Conservation (phyloP, 441 rosid genomes). For the Arabidopsis hybrid region DNA sequence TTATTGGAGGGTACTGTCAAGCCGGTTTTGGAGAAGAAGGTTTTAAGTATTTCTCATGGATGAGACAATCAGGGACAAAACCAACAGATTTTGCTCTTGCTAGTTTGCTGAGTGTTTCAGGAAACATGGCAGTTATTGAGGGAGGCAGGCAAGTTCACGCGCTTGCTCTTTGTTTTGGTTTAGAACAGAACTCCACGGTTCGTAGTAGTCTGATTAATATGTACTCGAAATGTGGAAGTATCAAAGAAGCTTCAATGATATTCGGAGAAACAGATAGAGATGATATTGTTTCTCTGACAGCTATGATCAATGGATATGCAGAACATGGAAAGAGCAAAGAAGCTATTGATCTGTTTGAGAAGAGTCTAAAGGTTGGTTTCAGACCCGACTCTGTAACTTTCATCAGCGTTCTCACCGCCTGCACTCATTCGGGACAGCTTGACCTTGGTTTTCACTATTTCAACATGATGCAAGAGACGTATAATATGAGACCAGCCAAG, state of each 20-base stretch:
- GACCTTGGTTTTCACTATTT: constrained; percentile 84
- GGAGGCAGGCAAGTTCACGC: constrained; percentile 87
- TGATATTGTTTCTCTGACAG: constrained; percentile 81
- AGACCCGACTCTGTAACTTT: constrained; percentile 78
- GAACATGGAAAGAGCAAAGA: constrained; percentile 81
- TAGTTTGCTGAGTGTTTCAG: constrained; percentile 81
- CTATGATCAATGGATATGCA: constrained; percentile 92
- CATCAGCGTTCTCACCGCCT: constrained; percentile 84
- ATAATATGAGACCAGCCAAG: constrained; percentile 62
- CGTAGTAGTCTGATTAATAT: constrained; percentile 82
- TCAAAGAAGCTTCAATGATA: constrained; percentile 71
- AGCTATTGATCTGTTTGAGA: constrained; percentile 78
- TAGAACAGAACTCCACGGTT: constrained; percentile 57
- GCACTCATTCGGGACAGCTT: constrained; percentile 81
- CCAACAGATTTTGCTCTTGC: constrained; percentile 82
- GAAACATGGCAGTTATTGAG: constrained; percentile 78
- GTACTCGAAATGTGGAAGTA: constrained; percentile 94
- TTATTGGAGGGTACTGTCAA: constrained; percentile 75
- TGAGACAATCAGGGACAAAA: constrained; percentile 78
- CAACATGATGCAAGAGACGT: constrained; percentile 61
- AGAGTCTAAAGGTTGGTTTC: constrained; percentile 56
- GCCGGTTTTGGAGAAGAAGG: constrained; percentile 71
- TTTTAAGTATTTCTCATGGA: constrained; percentile 69
- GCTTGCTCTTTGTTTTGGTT: constrained; percentile 62
- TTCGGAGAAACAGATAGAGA: constrained; percentile 58